These are phyloP conservation scores for Schizophyllum amplum DNA, from an alignment of 1,284 basidiomycete genomes.

Conservation along the genomic window DNA sequence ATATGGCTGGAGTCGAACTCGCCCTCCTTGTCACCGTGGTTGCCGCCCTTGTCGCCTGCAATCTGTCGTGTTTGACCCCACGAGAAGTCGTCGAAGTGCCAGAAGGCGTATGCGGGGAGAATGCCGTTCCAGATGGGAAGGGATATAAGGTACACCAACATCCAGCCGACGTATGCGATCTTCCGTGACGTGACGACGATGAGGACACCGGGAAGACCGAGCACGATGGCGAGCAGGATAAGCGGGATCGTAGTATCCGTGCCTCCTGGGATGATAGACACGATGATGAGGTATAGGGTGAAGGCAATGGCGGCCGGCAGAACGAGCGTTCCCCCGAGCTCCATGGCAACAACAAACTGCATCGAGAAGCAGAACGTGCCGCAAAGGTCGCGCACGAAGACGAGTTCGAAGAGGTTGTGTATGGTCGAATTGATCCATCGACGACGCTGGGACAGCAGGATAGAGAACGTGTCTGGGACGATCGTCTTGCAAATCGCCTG, in stretches of 20 bases:
- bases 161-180: slow-evolving; percentile 93
- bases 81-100: slow-evolving; percentile 99
- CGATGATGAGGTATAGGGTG: slow-evolving; percentile 88
- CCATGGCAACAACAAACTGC: slow-evolving; percentile 98
- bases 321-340: slow-evolving; percentile 91
- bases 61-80: slow-evolving; percentile 96
- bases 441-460: slow-evolving; percentile 92
- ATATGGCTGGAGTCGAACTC: slow-evolving; percentile 95
- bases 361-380: slow-evolving; percentile 96
- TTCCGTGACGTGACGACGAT: slow-evolving; percentile 95
- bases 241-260: slow-evolving; percentile 88
- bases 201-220: slow-evolving; percentile 91
- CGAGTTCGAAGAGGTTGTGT: slow-evolving; percentile 92
- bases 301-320: slow-evolving; percentile 97
- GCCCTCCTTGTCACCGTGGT: slow-evolving; percentile 88
- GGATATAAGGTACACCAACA: slow-evolving; percentile 90
- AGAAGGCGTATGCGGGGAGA: slow-evolving; percentile 91
- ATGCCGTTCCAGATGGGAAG: slow-evolving; percentile 96
- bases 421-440: slow-evolving; percentile 99
- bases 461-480: slow-evolving; percentile 92
- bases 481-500: slow-evolving; percentile 98
- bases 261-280: slow-evolving; percentile 75
- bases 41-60: slow-evolving; percentile 59
- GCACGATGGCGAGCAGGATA: slow-evolving; percentile 85
- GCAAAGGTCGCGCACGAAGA: slow-evolving; percentile 91